These are phyloP conservation scores for Xylariaceae sp. DNA, from an alignment of 2,329 filamentous ascomycete genomes.

Conservation along the genomic window DNA sequence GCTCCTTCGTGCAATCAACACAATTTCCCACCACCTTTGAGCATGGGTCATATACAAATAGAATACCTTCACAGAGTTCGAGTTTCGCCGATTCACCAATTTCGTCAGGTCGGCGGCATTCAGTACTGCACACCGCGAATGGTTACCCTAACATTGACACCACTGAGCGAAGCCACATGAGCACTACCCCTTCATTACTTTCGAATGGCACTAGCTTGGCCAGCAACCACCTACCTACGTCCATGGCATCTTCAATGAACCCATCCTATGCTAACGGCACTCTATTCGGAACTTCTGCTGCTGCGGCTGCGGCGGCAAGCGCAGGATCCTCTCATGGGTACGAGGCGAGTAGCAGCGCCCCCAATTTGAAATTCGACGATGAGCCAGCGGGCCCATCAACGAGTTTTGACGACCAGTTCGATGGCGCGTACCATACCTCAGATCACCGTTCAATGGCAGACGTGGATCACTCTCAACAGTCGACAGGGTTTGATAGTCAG, in stretches of 20 bases:
- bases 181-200: conserved; percentile 6
- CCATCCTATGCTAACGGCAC: conserved; percentile 9
- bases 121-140: conserved; percentile 9
- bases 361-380: too few species aligned
- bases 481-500: not conserved
- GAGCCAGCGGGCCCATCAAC: too few species aligned
- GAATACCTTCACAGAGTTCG: conserved; percentile 3
- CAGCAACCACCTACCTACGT: conserved; percentile 6
- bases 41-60: conserved; percentile 1
- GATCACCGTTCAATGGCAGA: too few species aligned
- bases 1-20: too few species aligned
- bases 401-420: too few species aligned
- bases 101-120: conserved; percentile 9
- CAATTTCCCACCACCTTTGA: too few species aligned
- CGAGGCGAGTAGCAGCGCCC: too few species aligned
- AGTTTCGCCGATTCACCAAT: not conserved
- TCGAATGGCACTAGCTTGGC: conserved; percentile 6
- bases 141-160: conserved; percentile 8
- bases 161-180: conserved; percentile 7
- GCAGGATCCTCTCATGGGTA: too few species aligned
- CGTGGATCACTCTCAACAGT: too few species aligned
- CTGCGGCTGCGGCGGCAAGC: not conserved
- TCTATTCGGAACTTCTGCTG: conserved; percentile 11
- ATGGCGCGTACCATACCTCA: too few species aligned
- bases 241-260: not conserved